phyloP scores from a whole-genome alignment of 352 stramenopile genomes.

The Phytophthora uliginosa region DNA sequence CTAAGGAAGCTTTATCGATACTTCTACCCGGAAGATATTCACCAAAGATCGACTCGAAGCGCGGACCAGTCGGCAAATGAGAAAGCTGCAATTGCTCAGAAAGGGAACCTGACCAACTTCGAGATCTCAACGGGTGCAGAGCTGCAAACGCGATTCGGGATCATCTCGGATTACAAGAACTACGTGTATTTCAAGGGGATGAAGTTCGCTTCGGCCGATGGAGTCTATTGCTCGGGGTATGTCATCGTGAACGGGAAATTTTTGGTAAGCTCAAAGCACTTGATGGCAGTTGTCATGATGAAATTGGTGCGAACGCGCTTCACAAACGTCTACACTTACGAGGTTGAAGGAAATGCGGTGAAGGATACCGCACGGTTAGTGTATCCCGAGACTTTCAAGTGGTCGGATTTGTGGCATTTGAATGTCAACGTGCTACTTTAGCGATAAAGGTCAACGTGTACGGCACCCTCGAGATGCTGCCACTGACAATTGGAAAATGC shows the following conservation, averaged over 20 bases:
- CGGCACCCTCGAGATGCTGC: background rate
- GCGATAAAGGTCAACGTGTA: background rate
- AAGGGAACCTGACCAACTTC: conserved; percentile 39
- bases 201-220: conserved; percentile 41
- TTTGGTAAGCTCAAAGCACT: conserved; percentile 33
- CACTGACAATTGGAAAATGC: background rate
- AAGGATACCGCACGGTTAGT: conserved; percentile 27
- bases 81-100: conserved; percentile 4
- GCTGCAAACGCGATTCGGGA: conserved; percentile 37
- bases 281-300: conserved; percentile 32
- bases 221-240: conserved; percentile 39
- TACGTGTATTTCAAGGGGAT: conserved; percentile 41
- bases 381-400: conserved; percentile 7
- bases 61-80: conserved; percentile 17
- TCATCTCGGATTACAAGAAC: conserved; percentile 51
- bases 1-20: conserved; percentile 24
- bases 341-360: conserved; percentile 31
- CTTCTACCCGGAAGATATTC: conserved; percentile 14
- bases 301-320: conserved; percentile 30
- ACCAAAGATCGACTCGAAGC: conserved; percentile 14
- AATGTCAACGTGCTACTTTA: conserved; percentile 11
- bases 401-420: conserved; percentile 13
- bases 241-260: conserved; percentile 44
- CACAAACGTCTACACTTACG: conserved; percentile 37
- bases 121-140: conserved; percentile 42